Evolutionary conservation across 1,284 basidiomycete species (phyloP).

Genomic region (Porphyrellus sp.): DNA sequence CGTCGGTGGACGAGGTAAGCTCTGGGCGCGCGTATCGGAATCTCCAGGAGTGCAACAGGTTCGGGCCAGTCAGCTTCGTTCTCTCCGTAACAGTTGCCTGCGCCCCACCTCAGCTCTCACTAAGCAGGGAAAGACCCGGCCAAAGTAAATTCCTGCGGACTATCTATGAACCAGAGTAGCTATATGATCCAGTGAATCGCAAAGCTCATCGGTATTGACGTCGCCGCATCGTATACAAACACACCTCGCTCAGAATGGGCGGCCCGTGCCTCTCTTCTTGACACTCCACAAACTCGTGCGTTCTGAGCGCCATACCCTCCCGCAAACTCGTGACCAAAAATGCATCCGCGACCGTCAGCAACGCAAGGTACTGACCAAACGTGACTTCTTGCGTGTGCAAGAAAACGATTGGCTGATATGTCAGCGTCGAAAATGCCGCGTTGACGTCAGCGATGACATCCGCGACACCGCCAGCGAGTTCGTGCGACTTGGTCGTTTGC

Average conservation of each 20-base stretch:
- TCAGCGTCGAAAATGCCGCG: constrained; percentile 76
- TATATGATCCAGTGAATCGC: constrained; percentile 84
- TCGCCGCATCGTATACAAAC: constrained; percentile 10
- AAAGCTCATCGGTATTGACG: constrained; percentile 5
- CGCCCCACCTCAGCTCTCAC: too few relatives aligned
- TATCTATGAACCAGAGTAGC: constrained; percentile 82
- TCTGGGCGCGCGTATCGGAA: constrained; percentile 31
- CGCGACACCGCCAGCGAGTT: constrained; percentile 69
- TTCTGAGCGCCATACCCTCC: constrained; percentile 80
- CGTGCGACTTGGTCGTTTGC: constrained; percentile 77
- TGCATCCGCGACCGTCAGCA: constrained; percentile 82
- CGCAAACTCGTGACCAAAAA: constrained; percentile 82
- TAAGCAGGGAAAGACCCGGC: too few relatives aligned
- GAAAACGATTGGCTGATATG: constrained; percentile 87
- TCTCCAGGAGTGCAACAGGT: too few relatives aligned
- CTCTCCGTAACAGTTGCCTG: too few relatives aligned
- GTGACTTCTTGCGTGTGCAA: constrained; percentile 85
- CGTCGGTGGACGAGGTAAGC: constrained; percentile 26
- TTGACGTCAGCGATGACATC: constrained; percentile 82
- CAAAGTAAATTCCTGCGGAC: too few relatives aligned
- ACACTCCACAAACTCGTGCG: constrained; percentile 84
- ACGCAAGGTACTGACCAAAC: constrained; percentile 81
- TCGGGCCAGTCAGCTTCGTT: too few relatives aligned
- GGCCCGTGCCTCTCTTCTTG: constrained; percentile 69
- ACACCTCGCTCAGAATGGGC: constrained; percentile 72